phyloP scores from a whole-genome alignment of 108 stramenopile genomes.

The Cyclotella distinguenda region DNA sequence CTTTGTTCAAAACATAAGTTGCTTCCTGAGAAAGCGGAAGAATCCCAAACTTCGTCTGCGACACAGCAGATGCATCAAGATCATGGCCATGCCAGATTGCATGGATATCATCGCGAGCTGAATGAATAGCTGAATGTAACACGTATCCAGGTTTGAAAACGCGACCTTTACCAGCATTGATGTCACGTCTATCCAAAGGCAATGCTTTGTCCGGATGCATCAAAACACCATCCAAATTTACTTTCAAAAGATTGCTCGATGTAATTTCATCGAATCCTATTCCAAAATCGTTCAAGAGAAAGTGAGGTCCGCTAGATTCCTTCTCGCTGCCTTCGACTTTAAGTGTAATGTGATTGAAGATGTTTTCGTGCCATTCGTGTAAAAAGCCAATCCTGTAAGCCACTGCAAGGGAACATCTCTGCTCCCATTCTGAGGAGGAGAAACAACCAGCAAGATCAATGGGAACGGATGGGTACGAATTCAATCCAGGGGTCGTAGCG shows the following conservation, averaged over 20 bases:
- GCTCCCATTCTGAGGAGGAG: slow-evolving; percentile 38
- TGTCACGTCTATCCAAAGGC: slow-evolving; percentile 25
- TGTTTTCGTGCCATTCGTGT: slow-evolving; percentile 41
- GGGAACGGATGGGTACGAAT: slow-evolving; percentile 29
- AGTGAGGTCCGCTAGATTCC: slow-evolving; percentile 34
- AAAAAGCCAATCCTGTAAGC: slow-evolving; percentile 44
- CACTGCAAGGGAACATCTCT: slow-evolving; percentile 42
- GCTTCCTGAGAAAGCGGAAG: slow-evolving; percentile 47
- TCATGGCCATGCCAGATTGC: slow-evolving; percentile 50
- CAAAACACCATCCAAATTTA: slow-evolving; percentile 41
- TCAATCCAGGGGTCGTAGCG: slow-evolving; percentile 3
- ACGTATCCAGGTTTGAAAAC: slow-evolving; percentile 51
- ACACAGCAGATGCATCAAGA: slow-evolving; percentile 38
- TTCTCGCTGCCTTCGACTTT: slow-evolving; percentile 46
- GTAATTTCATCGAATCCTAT: slow-evolving; percentile 49
- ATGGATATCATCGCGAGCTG: slow-evolving; percentile 38
- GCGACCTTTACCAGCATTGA: slow-evolving; percentile 33
- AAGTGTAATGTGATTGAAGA: slow-evolving; percentile 52
- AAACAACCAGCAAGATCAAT: slow-evolving; percentile 18
- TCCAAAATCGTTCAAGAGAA: slow-evolving; percentile 44
- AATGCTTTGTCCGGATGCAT: slow-evolving; percentile 13
- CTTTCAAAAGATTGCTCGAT: slow-evolving; percentile 43
- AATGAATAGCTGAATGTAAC: slow-evolving; percentile 42
- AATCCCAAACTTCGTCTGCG: slow-evolving; percentile 46
- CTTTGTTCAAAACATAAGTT: slow-evolving; percentile 43